These are phyloP conservation scores for Leucocoprinus sp. DNA, from an alignment of 768 basidiomycete species.

Conservation along the genomic window DNA sequence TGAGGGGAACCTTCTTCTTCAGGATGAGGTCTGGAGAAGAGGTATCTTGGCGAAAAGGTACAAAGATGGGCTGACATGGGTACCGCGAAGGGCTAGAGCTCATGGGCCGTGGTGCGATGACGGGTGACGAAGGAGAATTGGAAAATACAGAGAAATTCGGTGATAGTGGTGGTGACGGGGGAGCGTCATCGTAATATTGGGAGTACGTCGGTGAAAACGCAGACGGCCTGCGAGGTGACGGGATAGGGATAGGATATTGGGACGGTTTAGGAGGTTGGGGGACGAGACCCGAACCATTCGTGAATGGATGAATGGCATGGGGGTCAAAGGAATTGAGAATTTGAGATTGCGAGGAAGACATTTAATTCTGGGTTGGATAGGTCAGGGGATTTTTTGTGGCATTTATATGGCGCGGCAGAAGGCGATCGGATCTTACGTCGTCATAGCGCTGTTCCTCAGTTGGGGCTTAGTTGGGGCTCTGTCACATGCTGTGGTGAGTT, in stretches of 20 bases:
- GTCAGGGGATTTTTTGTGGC: background rate
- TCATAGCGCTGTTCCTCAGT: background rate
- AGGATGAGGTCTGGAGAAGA: slow-evolving; percentile 49
- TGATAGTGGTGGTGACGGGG: slow-evolving; percentile 17
- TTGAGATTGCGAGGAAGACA: slow-evolving; percentile 19
- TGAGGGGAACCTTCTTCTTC: slow-evolving; percentile 24
- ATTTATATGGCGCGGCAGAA: slow-evolving; percentile 3
- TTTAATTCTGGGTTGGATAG: slow-evolving; percentile 9
- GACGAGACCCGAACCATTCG: slow-evolving; percentile 32
- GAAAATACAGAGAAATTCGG: slow-evolving; percentile 16
- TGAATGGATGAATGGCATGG: slow-evolving; percentile 53
- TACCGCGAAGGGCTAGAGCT: slow-evolving; percentile 12
- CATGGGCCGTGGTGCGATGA: slow-evolving; percentile 18
- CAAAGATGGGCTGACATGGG: slow-evolving; percentile 34
- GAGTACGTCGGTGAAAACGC: slow-evolving; percentile 12
- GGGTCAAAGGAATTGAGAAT: slow-evolving; percentile 46
- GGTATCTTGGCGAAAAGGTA: slow-evolving; percentile 41
- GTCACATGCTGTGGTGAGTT: background rate
- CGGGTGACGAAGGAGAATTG: slow-evolving; percentile 11
- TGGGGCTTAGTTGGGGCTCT: too few species aligned
- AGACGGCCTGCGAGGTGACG: slow-evolving; percentile 20
- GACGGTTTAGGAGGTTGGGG: slow-evolving; percentile 40
- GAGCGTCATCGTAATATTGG: slow-evolving; percentile 12
- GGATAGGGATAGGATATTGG: slow-evolving; percentile 35
- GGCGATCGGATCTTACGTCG: slow-evolving; percentile 9